Percentiles rank a stretch among this genome's conserved stretches.
These are phyloP conservation scores for Zygosaccharomyces pseudobailii DNA, from an alignment of 1,139 yeast species.

Conservation along the genomic window DNA sequence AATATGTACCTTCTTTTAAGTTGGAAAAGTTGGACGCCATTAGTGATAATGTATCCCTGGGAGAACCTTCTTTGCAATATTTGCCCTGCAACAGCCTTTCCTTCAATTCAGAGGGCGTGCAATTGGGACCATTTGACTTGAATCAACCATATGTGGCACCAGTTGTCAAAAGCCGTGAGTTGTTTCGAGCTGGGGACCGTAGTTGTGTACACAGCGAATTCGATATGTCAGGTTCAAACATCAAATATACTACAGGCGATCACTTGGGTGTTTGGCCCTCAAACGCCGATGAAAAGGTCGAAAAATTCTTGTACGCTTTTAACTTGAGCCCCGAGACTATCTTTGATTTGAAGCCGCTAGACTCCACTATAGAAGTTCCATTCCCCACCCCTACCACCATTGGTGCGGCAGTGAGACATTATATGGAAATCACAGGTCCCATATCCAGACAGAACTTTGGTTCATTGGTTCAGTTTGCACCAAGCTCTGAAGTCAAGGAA, in stretches of 20 bases:
- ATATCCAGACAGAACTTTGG: constrained; percentile 84
- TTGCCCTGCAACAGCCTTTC: constrained; percentile 37
- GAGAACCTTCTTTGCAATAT: constrained; percentile 78
- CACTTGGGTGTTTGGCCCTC: constrained; percentile 95
- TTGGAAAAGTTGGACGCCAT: constrained; percentile 38
- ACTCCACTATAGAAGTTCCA: constrained; percentile 69
- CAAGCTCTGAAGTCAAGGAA: constrained; percentile 54
- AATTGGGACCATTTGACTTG: constrained; percentile 77
- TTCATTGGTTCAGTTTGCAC: constrained; percentile 80
- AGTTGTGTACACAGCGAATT: constrained; percentile 86
- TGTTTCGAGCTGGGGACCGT: constrained; percentile 59
- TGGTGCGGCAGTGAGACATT: constrained; percentile 80
- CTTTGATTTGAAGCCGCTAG: constrained; percentile 64
- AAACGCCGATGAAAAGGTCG: constrained; percentile 72
- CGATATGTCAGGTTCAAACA: constrained; percentile 67
- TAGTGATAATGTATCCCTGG: constrained; percentile 57
- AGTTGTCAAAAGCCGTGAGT: constrained; percentile 55
- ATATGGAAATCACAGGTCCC: constrained; percentile 88
- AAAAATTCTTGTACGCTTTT: constrained; percentile 57
- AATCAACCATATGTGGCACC: constrained; percentile 81
- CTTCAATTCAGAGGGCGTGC: constrained; percentile 28
- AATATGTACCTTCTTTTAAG: constrained; percentile 68
- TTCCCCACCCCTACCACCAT: constrained; percentile 91
- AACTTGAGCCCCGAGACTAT: constrained; percentile 56
- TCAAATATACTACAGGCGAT: constrained; percentile 91